Evolutionary conservation across 2,329 filamentous ascomycete species (phyloP), one percentile per base, ranked within the genome.

Genomic region (Fusarium siculi): DNA sequence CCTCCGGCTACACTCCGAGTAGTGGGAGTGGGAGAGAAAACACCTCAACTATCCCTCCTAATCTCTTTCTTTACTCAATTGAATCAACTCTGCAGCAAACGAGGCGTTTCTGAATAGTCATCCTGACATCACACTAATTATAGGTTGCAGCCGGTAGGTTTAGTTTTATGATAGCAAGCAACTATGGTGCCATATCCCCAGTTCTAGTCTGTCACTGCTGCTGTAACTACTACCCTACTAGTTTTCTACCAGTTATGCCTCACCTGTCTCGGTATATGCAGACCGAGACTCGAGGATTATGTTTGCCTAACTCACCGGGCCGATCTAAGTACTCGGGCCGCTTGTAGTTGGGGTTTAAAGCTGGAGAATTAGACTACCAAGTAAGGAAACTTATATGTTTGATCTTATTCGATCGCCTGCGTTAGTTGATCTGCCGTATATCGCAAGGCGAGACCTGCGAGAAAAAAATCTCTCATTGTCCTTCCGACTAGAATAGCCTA

Each of bases 261-360:
- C 66, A 54, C 23, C 43, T 55, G 43, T 61, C 69, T 72, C 49
- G 40, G 68, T 37, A 53, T 68, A 32, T 32, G 37, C 58, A 59
- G 63, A 68, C 68, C 39, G 54, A 64, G 67, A 57, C 19, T 65
- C 52, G 39, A 43, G 61, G 37, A 47, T 46, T 62, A 62, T 66
- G 40, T 39, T 62, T 56, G 50, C 52, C 50, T 42, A 61, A 49
- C 44, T 47, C 49, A 71, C 73, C 70, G 66, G 70, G 49, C 70
- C 70, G 70, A 73, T 64, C 49, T 73, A 70, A 52, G 62, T 68
- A 61, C 70, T 73, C 70, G 70, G 70, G 66, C 70, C 70, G 70
- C 70, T 52, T 73, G 66, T 73, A 73, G 66, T 54, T 61, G 43
- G 43, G 23, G 36, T 44, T 49, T 56, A 52, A 46, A 46, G 46